A percentile compares a stretch with the other conserved stretches of the same genome.
These are phyloP conservation scores for Trichomonascaceae sp. DNA, from an alignment of 1,139 yeast genomes.

Conservation along the genomic window DNA sequence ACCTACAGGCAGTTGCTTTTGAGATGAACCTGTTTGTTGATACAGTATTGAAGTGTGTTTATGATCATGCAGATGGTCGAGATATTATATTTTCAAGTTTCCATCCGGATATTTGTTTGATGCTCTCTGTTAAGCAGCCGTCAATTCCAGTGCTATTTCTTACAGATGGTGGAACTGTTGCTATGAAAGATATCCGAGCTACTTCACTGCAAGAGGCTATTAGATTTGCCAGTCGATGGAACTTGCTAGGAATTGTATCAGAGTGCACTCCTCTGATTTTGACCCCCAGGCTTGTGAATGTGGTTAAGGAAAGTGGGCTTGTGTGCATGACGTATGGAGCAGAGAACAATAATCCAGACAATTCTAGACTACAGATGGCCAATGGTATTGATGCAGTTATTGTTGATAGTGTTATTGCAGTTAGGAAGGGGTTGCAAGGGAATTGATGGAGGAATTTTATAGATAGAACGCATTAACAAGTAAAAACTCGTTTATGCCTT, in stretches of 20 bases:
- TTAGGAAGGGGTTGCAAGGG: conserved; percentile 60
- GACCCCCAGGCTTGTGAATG: conserved; percentile 84
- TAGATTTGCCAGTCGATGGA: conserved; percentile 88
- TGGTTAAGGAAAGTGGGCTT: conserved; percentile 81
- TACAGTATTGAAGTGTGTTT: conserved; percentile 69
- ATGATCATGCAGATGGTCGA: conserved; percentile 71
- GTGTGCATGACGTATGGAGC: conserved; percentile 93
- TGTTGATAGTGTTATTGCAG: conserved; percentile 91
- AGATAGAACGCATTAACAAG: not conserved
- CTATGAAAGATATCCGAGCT: conserved; percentile 87
- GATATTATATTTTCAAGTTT: conserved; percentile 89
- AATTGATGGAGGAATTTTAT: not conserved
- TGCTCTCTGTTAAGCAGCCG: conserved; percentile 87
- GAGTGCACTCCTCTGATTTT: conserved; percentile 79
- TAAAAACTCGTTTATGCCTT: not conserved
- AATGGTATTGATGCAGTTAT: conserved; percentile 98
- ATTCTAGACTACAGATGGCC: conserved; percentile 78
- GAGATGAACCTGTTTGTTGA: conserved; percentile 84
- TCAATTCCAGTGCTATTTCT: conserved; percentile 74
- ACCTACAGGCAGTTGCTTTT: conserved; percentile 77
- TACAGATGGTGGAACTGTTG: conserved; percentile 79
- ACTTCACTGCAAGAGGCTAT: conserved; percentile 86
- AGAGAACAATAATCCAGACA: conserved; percentile 77
- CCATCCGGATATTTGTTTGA: conserved; percentile 87
- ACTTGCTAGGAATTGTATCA: conserved; percentile 83